Percentiles rank a stretch among this genome's conserved stretches.
These are phyloP conservation scores for Mycosphaerella sp. DNA, from an alignment of 2,329 filamentous ascomycete species.

Conservation along the genomic window DNA sequence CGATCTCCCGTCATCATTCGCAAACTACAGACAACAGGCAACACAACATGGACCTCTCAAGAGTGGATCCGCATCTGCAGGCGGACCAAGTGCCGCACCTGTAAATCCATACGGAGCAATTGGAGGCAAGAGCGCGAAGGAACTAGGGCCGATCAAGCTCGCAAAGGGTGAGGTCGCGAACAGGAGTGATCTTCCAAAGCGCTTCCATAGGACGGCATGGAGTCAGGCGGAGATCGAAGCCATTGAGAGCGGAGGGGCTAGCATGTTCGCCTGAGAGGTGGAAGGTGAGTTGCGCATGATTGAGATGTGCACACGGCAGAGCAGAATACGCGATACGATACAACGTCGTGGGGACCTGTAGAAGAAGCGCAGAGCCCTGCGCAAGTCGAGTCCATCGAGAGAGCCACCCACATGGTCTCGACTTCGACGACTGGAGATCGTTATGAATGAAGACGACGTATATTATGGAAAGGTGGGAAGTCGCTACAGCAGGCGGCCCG, in stretches of 20 bases:
- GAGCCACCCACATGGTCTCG: too few species aligned
- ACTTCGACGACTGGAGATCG: too few species aligned
- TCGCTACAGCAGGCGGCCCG: too few species aligned
- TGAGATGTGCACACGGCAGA: too few species aligned
- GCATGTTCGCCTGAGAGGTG: constrained; percentile 29
- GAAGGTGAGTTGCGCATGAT: neutral
- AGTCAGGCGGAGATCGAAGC: constrained; percentile 85
- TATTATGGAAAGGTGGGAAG: too few species aligned
- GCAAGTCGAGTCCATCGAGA: too few species aligned
- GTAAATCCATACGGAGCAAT: constrained; percentile 35
- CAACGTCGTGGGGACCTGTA: too few species aligned
- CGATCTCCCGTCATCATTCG: constrained; percentile 63
- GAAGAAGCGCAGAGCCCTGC: too few species aligned
- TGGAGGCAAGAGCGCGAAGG: constrained; percentile 60
- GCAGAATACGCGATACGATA: too few species aligned
- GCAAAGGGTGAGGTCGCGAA: constrained; percentile 77
- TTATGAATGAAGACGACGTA: too few species aligned
- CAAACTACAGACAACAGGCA: constrained; percentile 69
- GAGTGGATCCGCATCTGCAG: constrained; percentile 20
- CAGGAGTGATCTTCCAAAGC: constrained; percentile 73
- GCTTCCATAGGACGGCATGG: constrained; percentile 73
- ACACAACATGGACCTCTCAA: constrained; percentile 69
- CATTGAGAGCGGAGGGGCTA: constrained; percentile 87
- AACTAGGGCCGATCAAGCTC: constrained; percentile 67
- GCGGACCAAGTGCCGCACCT: constrained; percentile 16